Base-by-base conservation (phyloP, 2,329 filamentous ascomycete species). In the Dactylellina sp. region DNA sequence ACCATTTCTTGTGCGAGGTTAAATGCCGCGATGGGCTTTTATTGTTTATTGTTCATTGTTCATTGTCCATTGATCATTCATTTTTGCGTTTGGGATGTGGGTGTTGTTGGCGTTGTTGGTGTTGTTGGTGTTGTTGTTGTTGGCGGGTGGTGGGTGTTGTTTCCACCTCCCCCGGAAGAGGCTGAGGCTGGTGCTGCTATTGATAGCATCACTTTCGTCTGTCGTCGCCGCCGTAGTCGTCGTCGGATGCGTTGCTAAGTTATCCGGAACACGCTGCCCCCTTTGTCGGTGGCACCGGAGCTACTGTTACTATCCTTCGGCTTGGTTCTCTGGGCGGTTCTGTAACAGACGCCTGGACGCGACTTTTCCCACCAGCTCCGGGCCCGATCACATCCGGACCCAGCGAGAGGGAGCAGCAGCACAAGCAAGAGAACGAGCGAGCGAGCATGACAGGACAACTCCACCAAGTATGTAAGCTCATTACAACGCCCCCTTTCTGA, bases 331-430 rank as follows among this genome's bases (percentile, higher is more conserved):
- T 28, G 46, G 46, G 20, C 46, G 46, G 20, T 7, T 12, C 18
- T 50, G 11, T 16, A 28, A 50, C 46, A 22, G 46, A 50, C 18
- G 46, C 18, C 20, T 50, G 46, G 22, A 50, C 46, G 44, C 44
- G 49, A 35, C 28, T n/a, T n/a, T 28, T 35, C 49, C 24, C 25
- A n/a, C 22, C n/a, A 32, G 35, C 47, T 37, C 47, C 40, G 52
- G 52, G 24, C 52, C 62, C 62, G 62, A 25, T 52, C 52, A 50
- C 62, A 66, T 66, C 62, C 62, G 62, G 46, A n/a, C 18, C 55
- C 39, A 14, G 39, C 14, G 39, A n/a, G 18, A 42, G 14, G n/a
- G 39, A 42, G 12, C 39, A 42, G 18, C 39, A 12, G 39, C 14
- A 12, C 39, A 42, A 42, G 12, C 39, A 11, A 12, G 39, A 42